Base-by-base conservation (phyloP, 2,329 filamentous ascomycete species). In the Emmonsiellopsis sp. region DNA sequence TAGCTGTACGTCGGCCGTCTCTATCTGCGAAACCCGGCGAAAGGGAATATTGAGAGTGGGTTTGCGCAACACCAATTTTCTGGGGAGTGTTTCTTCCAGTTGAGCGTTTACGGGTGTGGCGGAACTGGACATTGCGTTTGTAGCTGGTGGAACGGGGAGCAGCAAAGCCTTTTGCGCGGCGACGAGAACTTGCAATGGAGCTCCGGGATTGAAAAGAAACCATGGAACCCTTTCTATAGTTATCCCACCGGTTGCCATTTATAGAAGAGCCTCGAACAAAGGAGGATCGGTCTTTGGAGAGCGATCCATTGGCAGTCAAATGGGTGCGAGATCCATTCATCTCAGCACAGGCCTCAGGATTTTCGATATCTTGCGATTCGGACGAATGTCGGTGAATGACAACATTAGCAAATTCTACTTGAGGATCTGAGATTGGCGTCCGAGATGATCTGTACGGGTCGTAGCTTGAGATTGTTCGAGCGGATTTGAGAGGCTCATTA, bases 391-490 rank as follows among this genome's bases (percentile, higher is more conserved):
- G 80, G 62, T 89, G 85, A 47, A 93, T 76, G 0, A 82, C 82
- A 50, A 90, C 80, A 61, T 82, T 86, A 32, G 84, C 78, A 61
- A 83, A 83, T 55, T 83, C 79, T 7, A 74, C 76, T 50, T 82
- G 77, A 0, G 74, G 71, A 26, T 73, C 61, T 52, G 69, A 55
- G 50, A 79, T 71, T 20, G 75, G 73, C 53, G 79, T 72, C 58
- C 79, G 77, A 2, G 86, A 89, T 4, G 86, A 82, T 62, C 87
- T 82, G 67, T 87, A 95, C 0, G 90, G 89, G 66, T 95, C 91
- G 62, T 95, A 95, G 68, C 86, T 93, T 58, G 80, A 73, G 65
- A 80, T 60, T 63, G 76, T 65, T 3, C 64, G 64, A 20, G 67
- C 68, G 2, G 71, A 72, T 35, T 61, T 67, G 1, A 77, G 73